These are phyloP conservation scores for Thielaviopsis euricoi DNA, from an alignment of 2,329 filamentous ascomycete species.

Conservation along the genomic window DNA sequence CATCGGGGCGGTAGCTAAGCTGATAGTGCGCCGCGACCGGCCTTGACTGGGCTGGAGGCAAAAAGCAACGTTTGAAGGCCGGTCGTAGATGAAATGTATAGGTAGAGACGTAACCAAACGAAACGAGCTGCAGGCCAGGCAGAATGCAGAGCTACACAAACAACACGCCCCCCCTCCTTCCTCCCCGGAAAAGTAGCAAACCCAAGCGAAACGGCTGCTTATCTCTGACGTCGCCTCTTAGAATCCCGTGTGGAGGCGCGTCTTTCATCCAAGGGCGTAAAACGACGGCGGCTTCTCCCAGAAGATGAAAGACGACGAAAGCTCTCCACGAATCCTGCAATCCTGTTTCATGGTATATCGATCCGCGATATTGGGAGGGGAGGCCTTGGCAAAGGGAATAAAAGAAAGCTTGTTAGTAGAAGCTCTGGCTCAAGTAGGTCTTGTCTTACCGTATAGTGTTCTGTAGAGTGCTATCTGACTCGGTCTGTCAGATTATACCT, in stretches of 20 bases:
- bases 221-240: neutral
- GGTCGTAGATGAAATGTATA: too few species aligned
- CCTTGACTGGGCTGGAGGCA: too few species aligned
- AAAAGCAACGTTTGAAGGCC: too few species aligned
- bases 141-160: neutral
- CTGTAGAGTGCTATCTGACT: too few species aligned
- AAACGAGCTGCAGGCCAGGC: neutral
- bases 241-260: too few species aligned
- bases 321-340: neutral
- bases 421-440: too few species aligned
- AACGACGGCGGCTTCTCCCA: neutral
- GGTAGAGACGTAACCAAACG: neutral
- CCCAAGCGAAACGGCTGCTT: slow-evolving; percentile 1
- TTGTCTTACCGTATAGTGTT: too few species aligned
- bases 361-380: neutral
- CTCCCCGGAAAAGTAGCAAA: neutral
- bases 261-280: neutral
- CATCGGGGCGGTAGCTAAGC: too few species aligned
- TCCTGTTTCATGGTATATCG: neutral
- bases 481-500: too few species aligned
- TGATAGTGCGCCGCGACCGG: too few species aligned
- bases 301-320: too few species aligned
- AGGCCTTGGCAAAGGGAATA: neutral
- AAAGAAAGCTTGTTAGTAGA: neutral
- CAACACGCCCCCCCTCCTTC: too few species aligned